These are phyloP conservation scores for Leccinum incarnatum DNA, from an alignment of 768 basidiomycete genomes.

Conservation along the genomic window DNA sequence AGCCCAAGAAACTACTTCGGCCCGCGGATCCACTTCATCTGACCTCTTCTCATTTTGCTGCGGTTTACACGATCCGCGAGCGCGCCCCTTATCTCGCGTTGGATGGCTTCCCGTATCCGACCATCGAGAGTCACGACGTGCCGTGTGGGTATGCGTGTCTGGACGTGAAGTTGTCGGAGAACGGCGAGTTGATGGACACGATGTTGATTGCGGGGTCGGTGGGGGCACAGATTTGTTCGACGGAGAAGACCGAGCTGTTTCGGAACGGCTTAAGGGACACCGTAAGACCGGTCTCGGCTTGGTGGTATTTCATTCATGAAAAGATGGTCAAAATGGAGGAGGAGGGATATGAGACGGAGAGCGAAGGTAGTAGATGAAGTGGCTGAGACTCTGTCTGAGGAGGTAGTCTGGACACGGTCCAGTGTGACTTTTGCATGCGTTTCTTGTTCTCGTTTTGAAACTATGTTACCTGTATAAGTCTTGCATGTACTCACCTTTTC, in stretches of 20 bases:
- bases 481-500: too few relatives aligned
- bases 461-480: background rate
- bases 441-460: background rate
- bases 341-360: background rate
- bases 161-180: slow-evolving; percentile 30
- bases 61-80: slow-evolving; percentile 24
- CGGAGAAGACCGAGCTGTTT: slow-evolving; percentile 29
- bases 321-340: background rate
- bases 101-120: slow-evolving; percentile 31
- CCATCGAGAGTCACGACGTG: slow-evolving; percentile 26
- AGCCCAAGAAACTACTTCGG: slow-evolving; percentile 33
- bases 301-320: slow-evolving; percentile 30
- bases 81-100: slow-evolving; percentile 20
- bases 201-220: slow-evolving; percentile 31
- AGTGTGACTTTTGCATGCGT: background rate
- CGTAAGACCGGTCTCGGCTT: slow-evolving; percentile 29
- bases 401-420: background rate
- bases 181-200: slow-evolving; percentile 24
- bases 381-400: background rate
- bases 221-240: slow-evolving; percentile 30
- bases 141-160: slow-evolving; percentile 30
- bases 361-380: background rate
- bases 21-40: slow-evolving; percentile 27
- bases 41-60: slow-evolving; percentile 25
- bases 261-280: slow-evolving; percentile 33